Percentiles rank a stretch among this genome's conserved stretches.
phyloP scores from a whole-genome alignment of 371 early-diverging fungal species.

The Mucor piriformis region DNA sequence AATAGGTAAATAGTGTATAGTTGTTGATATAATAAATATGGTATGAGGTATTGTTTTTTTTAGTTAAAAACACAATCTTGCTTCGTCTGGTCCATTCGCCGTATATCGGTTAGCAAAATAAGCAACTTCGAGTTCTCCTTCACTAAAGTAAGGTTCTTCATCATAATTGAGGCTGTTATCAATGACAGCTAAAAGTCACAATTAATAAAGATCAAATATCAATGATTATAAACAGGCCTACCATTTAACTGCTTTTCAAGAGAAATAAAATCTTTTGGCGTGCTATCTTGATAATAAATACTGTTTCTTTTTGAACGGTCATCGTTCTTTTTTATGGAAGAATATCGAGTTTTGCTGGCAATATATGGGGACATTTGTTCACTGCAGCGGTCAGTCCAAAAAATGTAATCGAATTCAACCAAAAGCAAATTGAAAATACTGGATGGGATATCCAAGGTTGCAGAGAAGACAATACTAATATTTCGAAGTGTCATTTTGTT shows the following conservation, averaged over 20 bases:
- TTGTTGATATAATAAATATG: too few relatives aligned
- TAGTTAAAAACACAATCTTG: too few relatives aligned
- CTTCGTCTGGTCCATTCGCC: constrained; percentile 1
- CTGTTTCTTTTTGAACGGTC: constrained; percentile 48
- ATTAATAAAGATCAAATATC: not conserved
- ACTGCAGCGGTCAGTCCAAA: constrained; percentile 54
- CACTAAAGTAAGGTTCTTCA: constrained; percentile 14
- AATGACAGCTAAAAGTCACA: constrained; percentile 1
- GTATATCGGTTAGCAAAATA: constrained; percentile 20
- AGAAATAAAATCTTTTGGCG: constrained; percentile 47
- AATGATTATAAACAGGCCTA: not conserved
- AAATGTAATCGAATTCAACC: constrained; percentile 87
- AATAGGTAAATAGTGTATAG: too few relatives aligned
- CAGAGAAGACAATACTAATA: constrained; percentile 94
- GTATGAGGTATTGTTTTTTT: too few relatives aligned
- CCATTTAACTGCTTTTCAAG: constrained; percentile 42
- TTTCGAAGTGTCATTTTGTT: constrained; percentile 96
- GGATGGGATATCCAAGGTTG: constrained; percentile 91
- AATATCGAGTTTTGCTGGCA: not conserved
- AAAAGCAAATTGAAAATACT: constrained; percentile 87
- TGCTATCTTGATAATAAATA: constrained; percentile 44
- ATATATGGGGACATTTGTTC: not conserved
- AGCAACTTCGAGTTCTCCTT: constrained; percentile 23
- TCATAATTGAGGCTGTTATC: constrained; percentile 2
- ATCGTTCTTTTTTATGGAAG: constrained; percentile 11